These are phyloP conservation scores for Candida methanosorbosa DNA, from an alignment of 805 yeast species.

Conservation along the genomic window DNA sequence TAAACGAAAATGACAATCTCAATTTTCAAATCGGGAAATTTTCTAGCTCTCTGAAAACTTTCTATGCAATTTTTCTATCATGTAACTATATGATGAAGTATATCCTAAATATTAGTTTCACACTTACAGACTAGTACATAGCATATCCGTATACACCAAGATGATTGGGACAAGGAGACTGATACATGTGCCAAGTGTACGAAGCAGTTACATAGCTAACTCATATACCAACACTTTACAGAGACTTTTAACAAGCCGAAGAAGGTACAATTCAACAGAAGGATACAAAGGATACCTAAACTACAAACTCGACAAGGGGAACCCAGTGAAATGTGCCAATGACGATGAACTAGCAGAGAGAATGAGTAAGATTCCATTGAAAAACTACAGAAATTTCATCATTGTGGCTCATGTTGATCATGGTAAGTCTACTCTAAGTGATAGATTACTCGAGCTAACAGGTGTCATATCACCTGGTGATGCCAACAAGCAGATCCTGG, in stretches of 20 bases:
- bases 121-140: too few relatives aligned
- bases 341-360: constrained; percentile 28
- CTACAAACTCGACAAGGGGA: constrained; percentile 11
- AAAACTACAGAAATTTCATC: constrained; percentile 80
- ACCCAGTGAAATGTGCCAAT: constrained; percentile 16
- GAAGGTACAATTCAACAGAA: constrained; percentile 4
- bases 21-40: too few relatives aligned
- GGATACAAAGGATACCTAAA: constrained; percentile 20
- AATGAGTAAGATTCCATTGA: constrained; percentile 71
- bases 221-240: too few relatives aligned
- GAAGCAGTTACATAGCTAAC: not conserved
- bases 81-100: too few relatives aligned
- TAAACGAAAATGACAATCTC: too few relatives aligned
- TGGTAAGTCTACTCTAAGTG: constrained; percentile 83
- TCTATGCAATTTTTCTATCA: too few relatives aligned
- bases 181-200: too few relatives aligned
- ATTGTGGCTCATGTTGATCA: constrained; percentile 93
- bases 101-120: too few relatives aligned
- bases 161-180: too few relatives aligned
- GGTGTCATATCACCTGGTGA: constrained; percentile 74
- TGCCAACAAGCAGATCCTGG: constrained; percentile 74
- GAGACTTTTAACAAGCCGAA: not conserved
- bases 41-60: too few relatives aligned
- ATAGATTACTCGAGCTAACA: constrained; percentile 77
- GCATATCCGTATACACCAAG: too few relatives aligned